Evolutionary conservation across 768 basidiomycete genomes (phyloP).

Genomic region (Suillus subaureus): DNA sequence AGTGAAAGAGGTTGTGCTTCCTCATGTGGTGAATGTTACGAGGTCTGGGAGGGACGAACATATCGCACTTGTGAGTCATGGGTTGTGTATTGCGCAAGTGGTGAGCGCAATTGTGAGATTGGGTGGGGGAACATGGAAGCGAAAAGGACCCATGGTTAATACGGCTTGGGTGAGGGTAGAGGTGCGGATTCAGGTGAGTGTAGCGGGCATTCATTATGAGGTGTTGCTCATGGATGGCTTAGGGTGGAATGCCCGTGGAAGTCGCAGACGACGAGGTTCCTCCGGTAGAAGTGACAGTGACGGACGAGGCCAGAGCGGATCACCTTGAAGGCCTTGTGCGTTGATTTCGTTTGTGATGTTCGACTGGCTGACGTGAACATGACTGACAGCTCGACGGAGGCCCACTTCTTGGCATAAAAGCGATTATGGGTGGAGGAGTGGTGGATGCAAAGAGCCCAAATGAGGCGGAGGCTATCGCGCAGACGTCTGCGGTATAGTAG

Average conservation of each 20-base stretch:
- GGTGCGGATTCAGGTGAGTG: conserved; percentile 48
- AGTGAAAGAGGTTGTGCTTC: conserved; percentile 51
- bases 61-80: conserved; percentile 75
- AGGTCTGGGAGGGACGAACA: conserved; percentile 45
- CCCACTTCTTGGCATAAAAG: conserved; percentile 2
- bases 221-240: background rate
- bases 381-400: background rate
- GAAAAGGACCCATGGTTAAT: conserved; percentile 45
- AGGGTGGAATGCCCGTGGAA: conserved; percentile 34
- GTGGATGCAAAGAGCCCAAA: background rate
- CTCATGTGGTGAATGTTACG: conserved; percentile 52
- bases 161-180: conserved; percentile 69
- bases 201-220: background rate
- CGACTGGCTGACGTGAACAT: background rate
- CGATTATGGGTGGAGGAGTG: background rate
- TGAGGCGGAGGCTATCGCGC: background rate
- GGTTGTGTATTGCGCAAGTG: conserved; percentile 66
- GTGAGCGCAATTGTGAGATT: conserved; percentile 52
- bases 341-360: conserved; percentile 9
- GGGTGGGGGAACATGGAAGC: conserved; percentile 27
- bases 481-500: background rate
- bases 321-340: conserved; percentile 63
- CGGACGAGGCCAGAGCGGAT: conserved; percentile 54
- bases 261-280: conserved; percentile 30
- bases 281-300: conserved; percentile 45